Conservation (phyloP, 768 basidiomycete species). For the Mycena haematopus region DNA sequence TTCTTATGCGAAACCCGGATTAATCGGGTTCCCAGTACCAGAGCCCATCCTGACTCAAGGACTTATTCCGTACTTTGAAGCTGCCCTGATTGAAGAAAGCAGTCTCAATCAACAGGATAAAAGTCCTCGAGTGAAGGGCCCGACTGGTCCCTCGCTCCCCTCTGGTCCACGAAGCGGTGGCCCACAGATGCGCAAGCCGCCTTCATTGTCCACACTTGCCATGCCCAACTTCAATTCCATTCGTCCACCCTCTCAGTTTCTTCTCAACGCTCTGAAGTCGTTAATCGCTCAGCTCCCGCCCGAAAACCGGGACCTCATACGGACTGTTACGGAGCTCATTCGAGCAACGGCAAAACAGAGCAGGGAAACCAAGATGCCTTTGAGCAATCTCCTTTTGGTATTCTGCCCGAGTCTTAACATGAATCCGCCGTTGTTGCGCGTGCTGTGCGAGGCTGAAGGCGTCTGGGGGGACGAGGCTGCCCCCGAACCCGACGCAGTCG, state of each 20-base stretch:
- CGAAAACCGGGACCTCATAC: constrained; percentile 85
- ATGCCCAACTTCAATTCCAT: constrained; percentile 70
- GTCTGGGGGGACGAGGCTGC: constrained; percentile 60
- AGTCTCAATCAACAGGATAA: constrained; percentile 41
- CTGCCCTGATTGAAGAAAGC: constrained; percentile 67
- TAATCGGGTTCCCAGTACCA: constrained; percentile 63
- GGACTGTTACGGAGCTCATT: constrained; percentile 83
- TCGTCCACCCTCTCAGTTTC: constrained; percentile 64
- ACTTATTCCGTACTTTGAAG: constrained; percentile 79
- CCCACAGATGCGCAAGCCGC: constrained; percentile 69
- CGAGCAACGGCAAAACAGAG: constrained; percentile 71
- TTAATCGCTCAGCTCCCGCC: constrained; percentile 73
- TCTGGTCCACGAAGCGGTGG: constrained; percentile 46
- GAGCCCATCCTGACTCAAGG: constrained; percentile 81
- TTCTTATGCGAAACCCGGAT: constrained; percentile 11
- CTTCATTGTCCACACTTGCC: constrained; percentile 80
- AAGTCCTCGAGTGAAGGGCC: constrained; percentile 35
- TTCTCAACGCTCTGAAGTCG: constrained; percentile 63
- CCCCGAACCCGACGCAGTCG: constrained; percentile 28
- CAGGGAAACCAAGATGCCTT: constrained; percentile 88
- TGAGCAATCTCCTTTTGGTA: constrained; percentile 86
- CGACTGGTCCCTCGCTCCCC: constrained; percentile 40
- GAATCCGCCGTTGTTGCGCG: constrained; percentile 73
- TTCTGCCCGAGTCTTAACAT: constrained; percentile 88
- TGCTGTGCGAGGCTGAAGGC: constrained; percentile 71